Conservation (phyloP, 129 eudicot genomes). For the Pittosporum tobira region DNA sequence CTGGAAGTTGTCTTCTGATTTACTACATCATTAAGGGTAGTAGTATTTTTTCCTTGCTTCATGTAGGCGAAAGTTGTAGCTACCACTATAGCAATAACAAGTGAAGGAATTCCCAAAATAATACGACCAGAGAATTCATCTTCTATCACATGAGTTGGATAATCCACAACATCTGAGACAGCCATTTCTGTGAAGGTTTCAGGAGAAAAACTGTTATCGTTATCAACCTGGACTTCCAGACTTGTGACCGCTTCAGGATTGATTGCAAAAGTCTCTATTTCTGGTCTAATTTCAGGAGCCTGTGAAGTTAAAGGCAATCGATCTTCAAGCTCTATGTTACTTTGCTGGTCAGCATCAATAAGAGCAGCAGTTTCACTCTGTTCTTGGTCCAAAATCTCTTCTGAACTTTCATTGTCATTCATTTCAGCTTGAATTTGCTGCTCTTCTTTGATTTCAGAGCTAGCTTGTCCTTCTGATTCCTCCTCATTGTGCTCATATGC, state of each 20-base stretch:
- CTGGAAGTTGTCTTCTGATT: slow-evolving; percentile 5
- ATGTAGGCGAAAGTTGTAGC: slow-evolving; percentile 13
- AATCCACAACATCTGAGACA: slow-evolving; percentile 12
- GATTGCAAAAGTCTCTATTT: neutral
- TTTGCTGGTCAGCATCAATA: neutral
- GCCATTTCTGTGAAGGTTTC: slow-evolving; percentile 4
- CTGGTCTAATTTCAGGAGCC: slow-evolving; percentile 2
- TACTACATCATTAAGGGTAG: slow-evolving; percentile 3
- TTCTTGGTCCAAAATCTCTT: neutral
- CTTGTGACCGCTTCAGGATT: neutral
- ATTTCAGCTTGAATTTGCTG: slow-evolving; percentile 8
- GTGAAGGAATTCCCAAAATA: slow-evolving; percentile 13
- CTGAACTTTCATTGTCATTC: neutral
- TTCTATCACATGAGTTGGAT: slow-evolving; percentile 6
- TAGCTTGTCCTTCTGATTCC: slow-evolving; percentile 11
- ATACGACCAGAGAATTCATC: slow-evolving; percentile 4
- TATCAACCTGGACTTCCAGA: neutral
- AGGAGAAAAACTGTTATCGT: slow-evolving; percentile 8
- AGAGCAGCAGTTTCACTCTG: neutral
- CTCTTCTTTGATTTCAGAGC: slow-evolving; percentile 1
- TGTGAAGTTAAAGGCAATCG: neutral
- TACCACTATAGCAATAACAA: slow-evolving; percentile 18
- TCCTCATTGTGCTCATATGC: slow-evolving; percentile 15
- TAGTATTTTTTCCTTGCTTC: slow-evolving; percentile 16
- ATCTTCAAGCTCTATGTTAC: slow-evolving; percentile 16